A percentile compares a stretch with the other conserved stretches of the same genome.
Conservation (phyloP, 441 rosid genomes). For the Lepidium campestre region DNA sequence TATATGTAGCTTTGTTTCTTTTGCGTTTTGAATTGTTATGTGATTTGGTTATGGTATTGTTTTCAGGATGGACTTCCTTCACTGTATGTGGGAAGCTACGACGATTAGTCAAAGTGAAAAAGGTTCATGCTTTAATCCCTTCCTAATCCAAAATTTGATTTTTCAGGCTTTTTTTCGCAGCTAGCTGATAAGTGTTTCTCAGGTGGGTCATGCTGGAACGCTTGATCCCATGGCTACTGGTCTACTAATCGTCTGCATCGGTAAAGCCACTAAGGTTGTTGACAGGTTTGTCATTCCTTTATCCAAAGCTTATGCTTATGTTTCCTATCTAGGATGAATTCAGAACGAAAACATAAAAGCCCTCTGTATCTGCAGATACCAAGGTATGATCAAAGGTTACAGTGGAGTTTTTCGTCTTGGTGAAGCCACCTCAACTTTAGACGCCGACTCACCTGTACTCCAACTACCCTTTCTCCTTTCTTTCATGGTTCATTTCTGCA, state of each 20-base stretch:
- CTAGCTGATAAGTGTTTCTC: conserved; percentile 13
- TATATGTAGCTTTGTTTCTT: background rate
- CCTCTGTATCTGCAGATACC: conserved; percentile 49
- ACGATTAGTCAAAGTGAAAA: conserved; percentile 78
- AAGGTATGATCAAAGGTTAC: conserved; percentile 87
- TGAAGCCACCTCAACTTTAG: conserved; percentile 96
- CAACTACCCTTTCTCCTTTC: background rate
- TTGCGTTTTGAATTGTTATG: background rate
- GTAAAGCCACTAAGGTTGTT: conserved; percentile 87
- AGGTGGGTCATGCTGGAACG: conserved; percentile 99
- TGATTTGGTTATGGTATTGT: conserved; percentile 15
- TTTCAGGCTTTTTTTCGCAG: background rate
- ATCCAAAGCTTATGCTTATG: background rate
- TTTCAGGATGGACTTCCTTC: conserved; percentile 89
- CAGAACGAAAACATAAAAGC: background rate
- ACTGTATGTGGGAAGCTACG: conserved; percentile 97
- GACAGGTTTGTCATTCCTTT: conserved; percentile 55
- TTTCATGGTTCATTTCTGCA: conserved; percentile 10
- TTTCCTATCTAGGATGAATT: conserved; percentile 2
- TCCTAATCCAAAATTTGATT: background rate
- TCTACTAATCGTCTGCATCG: conserved; percentile 78
- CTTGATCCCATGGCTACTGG: conserved; percentile 99
- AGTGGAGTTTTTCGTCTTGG: conserved; percentile 93
- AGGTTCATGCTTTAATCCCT: conserved; percentile 42
- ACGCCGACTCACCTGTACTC: conserved; percentile 85